These are phyloP conservation scores for Piloderma croceum DNA, from an alignment of 768 basidiomycete species.

Conservation along the genomic window DNA sequence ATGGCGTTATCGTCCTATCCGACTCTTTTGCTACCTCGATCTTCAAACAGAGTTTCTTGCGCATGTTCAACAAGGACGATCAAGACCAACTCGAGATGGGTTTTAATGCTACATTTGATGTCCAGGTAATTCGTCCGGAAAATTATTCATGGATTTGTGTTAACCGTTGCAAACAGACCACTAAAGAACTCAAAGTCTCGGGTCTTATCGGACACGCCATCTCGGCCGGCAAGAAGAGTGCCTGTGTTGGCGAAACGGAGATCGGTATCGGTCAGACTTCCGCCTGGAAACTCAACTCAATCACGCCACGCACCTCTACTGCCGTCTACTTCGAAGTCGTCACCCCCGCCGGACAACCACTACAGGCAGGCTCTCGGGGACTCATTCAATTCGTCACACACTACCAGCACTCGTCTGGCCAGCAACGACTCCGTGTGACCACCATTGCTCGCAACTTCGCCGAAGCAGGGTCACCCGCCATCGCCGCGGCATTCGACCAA, in stretches of 20 bases:
- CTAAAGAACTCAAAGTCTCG: conserved; percentile 97
- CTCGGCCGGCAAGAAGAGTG: conserved; percentile 94
- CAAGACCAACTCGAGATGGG: conserved; percentile 94
- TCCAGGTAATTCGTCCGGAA: conserved; percentile 56
- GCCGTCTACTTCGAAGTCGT: conserved; percentile 99
- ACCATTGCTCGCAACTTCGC: conserved; percentile 97
- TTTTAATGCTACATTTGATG: conserved; percentile 98
- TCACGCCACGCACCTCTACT: conserved; percentile 81
- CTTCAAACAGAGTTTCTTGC: conserved; percentile 97
- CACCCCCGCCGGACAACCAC: conserved; percentile 90
- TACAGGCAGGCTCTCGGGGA: conserved; percentile 85
- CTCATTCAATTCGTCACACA: conserved; percentile 98
- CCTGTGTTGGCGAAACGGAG: conserved; percentile 96
- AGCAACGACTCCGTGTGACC: conserved; percentile 92
- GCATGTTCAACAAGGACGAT: conserved; percentile 88
- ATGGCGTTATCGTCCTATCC: conserved; percentile 92
- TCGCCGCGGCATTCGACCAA: conserved; percentile 94
- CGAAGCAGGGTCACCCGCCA: conserved; percentile 91
- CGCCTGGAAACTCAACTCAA: conserved; percentile 93
- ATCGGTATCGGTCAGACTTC: conserved; percentile 99
- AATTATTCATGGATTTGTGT: background rate
- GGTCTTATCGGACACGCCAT: conserved; percentile 97
- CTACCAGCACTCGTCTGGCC: conserved; percentile 96
- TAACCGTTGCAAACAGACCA: conserved; percentile 55
- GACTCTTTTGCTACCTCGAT: conserved; percentile 97